Percentiles rank a stretch among this genome's conserved stretches.
phyloP scores from a whole-genome alignment of 2,329 filamentous ascomycete genomes.

The Colletotrichum sansevieriae region DNA sequence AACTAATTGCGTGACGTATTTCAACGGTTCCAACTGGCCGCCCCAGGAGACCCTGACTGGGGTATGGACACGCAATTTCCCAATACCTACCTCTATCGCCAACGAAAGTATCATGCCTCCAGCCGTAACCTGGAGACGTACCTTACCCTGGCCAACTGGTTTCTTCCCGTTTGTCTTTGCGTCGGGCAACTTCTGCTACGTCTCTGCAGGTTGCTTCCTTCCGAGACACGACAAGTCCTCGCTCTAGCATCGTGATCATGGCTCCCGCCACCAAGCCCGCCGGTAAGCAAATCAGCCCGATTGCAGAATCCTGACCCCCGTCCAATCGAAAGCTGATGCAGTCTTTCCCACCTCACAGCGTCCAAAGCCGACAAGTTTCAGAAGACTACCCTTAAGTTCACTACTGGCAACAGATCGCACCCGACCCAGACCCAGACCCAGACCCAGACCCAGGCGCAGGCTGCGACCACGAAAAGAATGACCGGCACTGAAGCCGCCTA shows the following conservation, averaged over 20 bases:
- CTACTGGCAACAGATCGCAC: not conserved
- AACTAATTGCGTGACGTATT: no score
- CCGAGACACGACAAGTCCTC: not conserved
- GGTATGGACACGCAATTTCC: no score
- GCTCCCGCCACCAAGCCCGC: not conserved
- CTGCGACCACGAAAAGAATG: not conserved
- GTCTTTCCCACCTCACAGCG: not conserved
- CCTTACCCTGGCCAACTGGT: not conserved
- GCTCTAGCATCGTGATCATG: not conserved
- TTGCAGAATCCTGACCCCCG: not conserved
- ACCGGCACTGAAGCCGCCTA: not conserved
- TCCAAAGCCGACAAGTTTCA: not conserved
- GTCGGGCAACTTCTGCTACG: not conserved
- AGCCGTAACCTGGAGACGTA: no score
- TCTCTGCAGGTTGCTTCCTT: not conserved
- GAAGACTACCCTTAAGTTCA: slow-evolving; percentile 8
- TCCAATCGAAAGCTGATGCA: not conserved
- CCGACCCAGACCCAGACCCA: not conserved
- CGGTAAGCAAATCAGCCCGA: not conserved
- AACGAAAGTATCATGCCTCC: no score
- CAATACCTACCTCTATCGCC: no score
- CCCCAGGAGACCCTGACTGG: no score
- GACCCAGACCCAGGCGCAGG: no score
- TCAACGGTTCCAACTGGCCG: no score
- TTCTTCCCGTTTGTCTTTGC: slow-evolving; percentile 1